These are phyloP conservation scores for Yamadazyma olivae DNA, from an alignment of 805 yeast species.

Conservation along the genomic window DNA sequence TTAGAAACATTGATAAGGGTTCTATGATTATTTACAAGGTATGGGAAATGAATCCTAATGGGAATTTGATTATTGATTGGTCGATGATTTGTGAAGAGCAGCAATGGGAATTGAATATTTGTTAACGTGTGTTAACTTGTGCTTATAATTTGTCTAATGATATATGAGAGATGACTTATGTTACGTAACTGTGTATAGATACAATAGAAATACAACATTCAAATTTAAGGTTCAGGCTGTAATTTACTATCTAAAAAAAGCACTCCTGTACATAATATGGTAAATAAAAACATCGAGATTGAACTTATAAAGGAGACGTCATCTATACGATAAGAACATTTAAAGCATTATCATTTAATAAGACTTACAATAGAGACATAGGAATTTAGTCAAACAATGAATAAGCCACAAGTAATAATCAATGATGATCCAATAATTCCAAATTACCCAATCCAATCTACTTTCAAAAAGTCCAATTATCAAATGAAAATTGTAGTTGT, in stretches of 20 bases:
- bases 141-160: too few species aligned
- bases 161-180: too few species aligned
- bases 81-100: slow-evolving; percentile 21
- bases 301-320: too few species aligned
- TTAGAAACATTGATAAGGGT: slow-evolving; percentile 16
- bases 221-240: neutral
- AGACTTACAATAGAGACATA: too few species aligned
- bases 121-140: too few species aligned
- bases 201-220: too few species aligned
- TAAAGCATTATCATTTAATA: too few species aligned
- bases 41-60: slow-evolving; percentile 19
- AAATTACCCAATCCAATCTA: slow-evolving; percentile 25
- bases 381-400: too few species aligned
- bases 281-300: too few species aligned
- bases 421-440: slow-evolving; percentile 38
- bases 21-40: slow-evolving; percentile 15
- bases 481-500: slow-evolving; percentile 69
- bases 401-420: slow-evolving; percentile 18
- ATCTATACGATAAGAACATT: too few species aligned
- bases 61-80: slow-evolving; percentile 19
- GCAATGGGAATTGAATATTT: slow-evolving; percentile 19
- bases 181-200: too few species aligned
- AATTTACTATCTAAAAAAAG: neutral
- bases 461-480: slow-evolving; percentile 19
- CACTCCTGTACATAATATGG: neutral